These are phyloP conservation scores for Cinnamomum chago DNA, from an alignment of 164 flowering plant species.

Conservation along the genomic window DNA sequence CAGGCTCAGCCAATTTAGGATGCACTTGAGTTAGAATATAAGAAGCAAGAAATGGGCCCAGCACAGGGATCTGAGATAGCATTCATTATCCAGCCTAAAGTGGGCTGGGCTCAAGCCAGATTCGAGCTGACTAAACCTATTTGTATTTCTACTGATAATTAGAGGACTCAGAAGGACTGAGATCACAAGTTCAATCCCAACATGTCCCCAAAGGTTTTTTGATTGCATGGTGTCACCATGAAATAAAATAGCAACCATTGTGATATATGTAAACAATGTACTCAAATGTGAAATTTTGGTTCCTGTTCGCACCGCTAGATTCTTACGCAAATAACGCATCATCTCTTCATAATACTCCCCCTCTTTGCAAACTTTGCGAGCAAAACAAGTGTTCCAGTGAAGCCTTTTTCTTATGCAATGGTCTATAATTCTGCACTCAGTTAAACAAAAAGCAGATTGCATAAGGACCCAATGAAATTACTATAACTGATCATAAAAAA, in stretches of 20 bases:
- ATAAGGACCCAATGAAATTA: not conserved
- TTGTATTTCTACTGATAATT: too few relatives aligned
- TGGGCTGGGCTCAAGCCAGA: too few relatives aligned
- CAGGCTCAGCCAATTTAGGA: too few relatives aligned
- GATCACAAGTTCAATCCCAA: not conserved
- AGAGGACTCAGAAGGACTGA: not conserved
- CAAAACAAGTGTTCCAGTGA: conserved; percentile 85
- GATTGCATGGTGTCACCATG: not conserved
- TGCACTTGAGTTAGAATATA: too few relatives aligned
- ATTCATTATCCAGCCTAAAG: too few relatives aligned
- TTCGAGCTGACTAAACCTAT: too few relatives aligned
- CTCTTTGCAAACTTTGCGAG: conserved; percentile 91
- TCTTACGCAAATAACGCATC: conserved; percentile 95
- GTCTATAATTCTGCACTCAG: conserved; percentile 63
- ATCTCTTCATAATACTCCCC: conserved; percentile 94
- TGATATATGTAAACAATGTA: not conserved
- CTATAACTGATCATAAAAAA: not conserved
- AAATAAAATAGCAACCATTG: not conserved
- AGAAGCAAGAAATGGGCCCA: too few relatives aligned
- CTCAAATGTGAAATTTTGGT: not conserved
- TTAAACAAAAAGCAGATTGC: not conserved
- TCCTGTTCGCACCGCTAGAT: conserved; percentile 67
- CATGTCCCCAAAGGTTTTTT: not conserved
- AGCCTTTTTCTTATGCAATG: conserved; percentile 90
- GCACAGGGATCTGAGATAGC: too few relatives aligned